These are phyloP conservation scores for Uncinocarpus reesii DNA, from an alignment of 2,329 filamentous ascomycete species.

Conservation along the genomic window DNA sequence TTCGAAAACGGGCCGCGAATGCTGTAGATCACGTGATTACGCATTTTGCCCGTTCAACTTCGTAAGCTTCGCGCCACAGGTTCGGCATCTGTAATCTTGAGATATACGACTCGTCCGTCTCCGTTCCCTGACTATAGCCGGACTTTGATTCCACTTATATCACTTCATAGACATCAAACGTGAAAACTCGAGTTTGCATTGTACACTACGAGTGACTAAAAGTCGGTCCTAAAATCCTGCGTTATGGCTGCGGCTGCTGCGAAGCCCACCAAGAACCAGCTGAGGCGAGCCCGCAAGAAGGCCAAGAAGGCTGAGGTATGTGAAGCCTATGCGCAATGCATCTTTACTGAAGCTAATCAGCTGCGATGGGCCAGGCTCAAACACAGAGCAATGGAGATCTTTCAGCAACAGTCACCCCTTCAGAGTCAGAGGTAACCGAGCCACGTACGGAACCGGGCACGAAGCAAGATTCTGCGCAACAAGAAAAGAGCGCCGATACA, in stretches of 20 bases:
- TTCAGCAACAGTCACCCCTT: constrained; percentile 6
- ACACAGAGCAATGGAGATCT: constrained; percentile 6
- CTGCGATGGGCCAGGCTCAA: constrained; percentile 6
- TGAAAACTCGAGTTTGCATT: background rate
- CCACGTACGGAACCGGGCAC: background rate
- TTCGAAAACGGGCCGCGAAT: background rate
- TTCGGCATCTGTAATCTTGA: background rate
- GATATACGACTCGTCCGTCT: background rate
- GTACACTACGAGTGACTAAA: background rate
- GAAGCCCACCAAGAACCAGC: constrained; percentile 89
- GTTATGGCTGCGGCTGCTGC: constrained; percentile 23
- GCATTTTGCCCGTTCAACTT: background rate
- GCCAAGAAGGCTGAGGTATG: constrained; percentile 62
- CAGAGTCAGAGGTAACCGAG: constrained; percentile 8
- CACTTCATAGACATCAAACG: background rate
- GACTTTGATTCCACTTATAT: too few species aligned
- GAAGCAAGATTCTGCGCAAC: background rate
- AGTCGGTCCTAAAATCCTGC: background rate
- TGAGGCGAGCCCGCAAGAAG: constrained; percentile 89
- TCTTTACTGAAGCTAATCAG: background rate
- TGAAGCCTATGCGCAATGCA: background rate
- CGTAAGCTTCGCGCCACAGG: background rate
- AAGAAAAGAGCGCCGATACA: constrained; percentile 15
- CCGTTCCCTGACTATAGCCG: too few species aligned
- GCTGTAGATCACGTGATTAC: constrained; percentile 1